These are phyloP conservation scores for Sordariomycetes sp. DNA, from an alignment of 2,329 filamentous ascomycete species.

Conservation along the genomic window DNA sequence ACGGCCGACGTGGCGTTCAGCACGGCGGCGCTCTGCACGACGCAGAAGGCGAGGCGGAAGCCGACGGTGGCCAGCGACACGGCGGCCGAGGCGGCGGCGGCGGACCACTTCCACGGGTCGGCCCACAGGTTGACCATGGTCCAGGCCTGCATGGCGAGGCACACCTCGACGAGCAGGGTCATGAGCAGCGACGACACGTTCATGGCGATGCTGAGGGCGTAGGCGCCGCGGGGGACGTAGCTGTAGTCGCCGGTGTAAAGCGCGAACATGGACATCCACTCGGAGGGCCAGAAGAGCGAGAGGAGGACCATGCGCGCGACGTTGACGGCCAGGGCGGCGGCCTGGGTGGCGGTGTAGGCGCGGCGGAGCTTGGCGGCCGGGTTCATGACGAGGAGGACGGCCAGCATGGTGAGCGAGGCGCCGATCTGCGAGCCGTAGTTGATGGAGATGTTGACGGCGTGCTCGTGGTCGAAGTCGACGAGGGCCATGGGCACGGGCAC, in stretches of 20 bases:
- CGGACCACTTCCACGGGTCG: constrained; percentile 17
- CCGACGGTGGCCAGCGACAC: constrained; percentile 15
- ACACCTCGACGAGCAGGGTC: constrained; percentile 30
- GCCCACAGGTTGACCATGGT: constrained; percentile 40
- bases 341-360: constrained; percentile 55
- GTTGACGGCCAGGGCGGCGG: constrained; percentile 48
- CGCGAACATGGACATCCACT: constrained; percentile 51
- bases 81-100: constrained; percentile 12
- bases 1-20: background rate
- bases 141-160: constrained; percentile 42
- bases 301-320: constrained; percentile 47
- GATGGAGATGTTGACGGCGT: constrained; percentile 32
- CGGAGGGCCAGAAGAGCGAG: constrained; percentile 47
- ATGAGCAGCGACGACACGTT: constrained; percentile 32
- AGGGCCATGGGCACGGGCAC: background rate
- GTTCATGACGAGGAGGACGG: constrained; percentile 58
- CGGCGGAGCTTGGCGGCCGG: constrained; percentile 53
- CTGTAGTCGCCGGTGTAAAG: constrained; percentile 44
- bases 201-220: constrained; percentile 23
- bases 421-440: constrained; percentile 64
- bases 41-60: constrained; percentile 15
- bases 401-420: constrained; percentile 51
- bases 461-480: constrained; percentile 20
- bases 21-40: constrained; percentile 13
- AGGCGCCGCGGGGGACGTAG: constrained; percentile 28